phyloP scores from a whole-genome alignment of 148 eudicot species.

The Camellia sinensis region DNA sequence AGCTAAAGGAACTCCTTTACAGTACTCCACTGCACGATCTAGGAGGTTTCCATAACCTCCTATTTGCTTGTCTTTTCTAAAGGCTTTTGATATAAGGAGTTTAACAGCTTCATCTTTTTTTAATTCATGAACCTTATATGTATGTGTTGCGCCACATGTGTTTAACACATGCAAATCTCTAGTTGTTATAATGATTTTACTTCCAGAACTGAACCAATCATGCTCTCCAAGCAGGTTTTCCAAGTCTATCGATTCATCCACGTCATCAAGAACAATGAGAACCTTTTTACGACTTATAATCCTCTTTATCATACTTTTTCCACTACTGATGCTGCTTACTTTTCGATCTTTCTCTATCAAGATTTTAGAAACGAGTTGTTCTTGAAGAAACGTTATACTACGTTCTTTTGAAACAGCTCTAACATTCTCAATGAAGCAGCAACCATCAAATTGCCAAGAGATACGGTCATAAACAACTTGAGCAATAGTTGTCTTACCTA shows the following conservation, averaged over 20 bases:
- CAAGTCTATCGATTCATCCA: not conserved
- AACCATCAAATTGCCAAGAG: not conserved
- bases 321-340: not conserved
- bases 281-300: slow-evolving; percentile 4
- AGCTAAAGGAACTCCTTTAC: not conserved
- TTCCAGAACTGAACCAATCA: slow-evolving; percentile 18
- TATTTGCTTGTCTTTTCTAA: not conserved
- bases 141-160: not conserved
- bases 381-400: not conserved
- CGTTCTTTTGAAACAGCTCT: not conserved
- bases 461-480: too few relatives aligned
- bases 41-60: not conserved
- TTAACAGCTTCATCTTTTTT: not conserved
- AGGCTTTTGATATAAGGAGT: slow-evolving; percentile 4
- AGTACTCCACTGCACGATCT: not conserved
- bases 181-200: slow-evolving; percentile 19
- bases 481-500: too few relatives aligned
- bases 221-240: not conserved
- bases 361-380: not conserved
- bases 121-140: not conserved
- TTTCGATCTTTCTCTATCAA: not conserved
- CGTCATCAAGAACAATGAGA: slow-evolving; percentile 21
- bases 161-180: slow-evolving; percentile 1
- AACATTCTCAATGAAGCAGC: not conserved
- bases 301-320: not conserved